phyloP scores from a whole-genome alignment of 106 monocot species.

The Ottelia alismoides region DNA sequence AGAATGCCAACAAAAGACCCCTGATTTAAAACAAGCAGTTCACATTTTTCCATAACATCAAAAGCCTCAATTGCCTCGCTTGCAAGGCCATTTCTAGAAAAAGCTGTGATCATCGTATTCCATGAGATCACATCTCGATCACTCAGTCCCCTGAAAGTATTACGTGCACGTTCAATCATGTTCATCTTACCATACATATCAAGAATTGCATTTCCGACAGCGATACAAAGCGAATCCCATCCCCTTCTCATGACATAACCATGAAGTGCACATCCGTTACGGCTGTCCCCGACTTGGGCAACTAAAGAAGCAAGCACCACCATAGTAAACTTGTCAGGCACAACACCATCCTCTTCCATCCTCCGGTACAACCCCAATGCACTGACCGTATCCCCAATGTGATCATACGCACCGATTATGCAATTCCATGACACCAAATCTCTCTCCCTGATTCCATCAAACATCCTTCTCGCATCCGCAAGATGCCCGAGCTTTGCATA shows the following conservation, averaged over 20 bases:
- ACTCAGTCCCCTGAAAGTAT: conserved; percentile 22
- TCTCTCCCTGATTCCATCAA: conserved; percentile 26
- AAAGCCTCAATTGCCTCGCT: conserved; percentile 37
- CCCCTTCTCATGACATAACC: conserved; percentile 28
- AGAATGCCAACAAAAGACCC: conserved; percentile 40
- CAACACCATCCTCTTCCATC: conserved; percentile 17
- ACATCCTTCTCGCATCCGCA: conserved; percentile 20
- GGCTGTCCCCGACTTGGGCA: conserved; percentile 17
- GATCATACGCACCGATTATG: conserved; percentile 29
- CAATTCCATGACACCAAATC: conserved; percentile 50
- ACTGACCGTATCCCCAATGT: conserved; percentile 11
- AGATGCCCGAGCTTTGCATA: conserved; percentile 35
- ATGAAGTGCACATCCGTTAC: conserved; percentile 20
- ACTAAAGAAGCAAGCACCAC: conserved; percentile 30
- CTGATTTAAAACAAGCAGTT: conserved; percentile 22
- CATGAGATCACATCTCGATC: conserved; percentile 34
- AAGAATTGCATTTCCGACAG: conserved; percentile 35
- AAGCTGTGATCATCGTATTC: conserved; percentile 47
- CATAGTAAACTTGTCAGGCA: conserved; percentile 28
- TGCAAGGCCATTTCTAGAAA: conserved; percentile 46
- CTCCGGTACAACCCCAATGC: conserved; percentile 10
- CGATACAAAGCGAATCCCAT: conserved; percentile 23
- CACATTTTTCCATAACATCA: conserved; percentile 16
- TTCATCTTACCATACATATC: conserved; percentile 42
- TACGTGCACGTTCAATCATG: conserved; percentile 16